Percentiles rank a stretch among this genome's conserved stretches.
These are phyloP conservation scores for Gossypium gossypioides DNA, from an alignment of 441 rosid genomes.

Conservation along the genomic window DNA sequence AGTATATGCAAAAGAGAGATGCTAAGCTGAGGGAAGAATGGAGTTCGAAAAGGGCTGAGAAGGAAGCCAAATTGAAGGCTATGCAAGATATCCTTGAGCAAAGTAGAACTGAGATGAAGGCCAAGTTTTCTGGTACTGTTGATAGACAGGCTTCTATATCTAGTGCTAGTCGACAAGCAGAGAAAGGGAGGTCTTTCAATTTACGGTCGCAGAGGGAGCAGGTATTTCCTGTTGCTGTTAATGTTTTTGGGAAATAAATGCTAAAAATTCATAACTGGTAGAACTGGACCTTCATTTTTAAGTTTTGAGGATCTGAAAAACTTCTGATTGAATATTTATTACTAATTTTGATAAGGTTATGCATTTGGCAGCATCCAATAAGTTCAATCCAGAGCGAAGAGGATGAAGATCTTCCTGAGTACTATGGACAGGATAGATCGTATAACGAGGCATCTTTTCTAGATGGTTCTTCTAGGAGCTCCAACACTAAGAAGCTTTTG, in stretches of 20 bases:
- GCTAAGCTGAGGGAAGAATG: slow-evolving; percentile 87
- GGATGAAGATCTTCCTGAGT: slow-evolving; percentile 53
- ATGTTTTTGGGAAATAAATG: slow-evolving; percentile 5
- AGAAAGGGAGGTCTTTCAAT: slow-evolving; percentile 59
- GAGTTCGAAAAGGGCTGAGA: slow-evolving; percentile 68
- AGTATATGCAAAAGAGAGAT: slow-evolving; percentile 83
- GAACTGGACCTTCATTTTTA: slow-evolving; percentile 15
- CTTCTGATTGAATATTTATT: slow-evolving; percentile 21
- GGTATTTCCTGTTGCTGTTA: slow-evolving; percentile 38
- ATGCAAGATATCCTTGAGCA: slow-evolving; percentile 83
- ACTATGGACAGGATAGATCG: slow-evolving; percentile 37
- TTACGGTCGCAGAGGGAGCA: slow-evolving; percentile 58
- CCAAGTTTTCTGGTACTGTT: slow-evolving; percentile 50
- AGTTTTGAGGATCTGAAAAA: slow-evolving; percentile 20
- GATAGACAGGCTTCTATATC: slow-evolving; percentile 39
- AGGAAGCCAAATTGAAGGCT: slow-evolving; percentile 83
- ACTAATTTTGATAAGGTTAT: slow-evolving; percentile 33
- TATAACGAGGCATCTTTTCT: slow-evolving; percentile 33
- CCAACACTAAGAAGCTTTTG: slow-evolving; percentile 50
- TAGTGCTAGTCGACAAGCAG: slow-evolving; percentile 47
- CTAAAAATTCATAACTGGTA: slow-evolving; percentile 14
- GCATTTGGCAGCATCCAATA: slow-evolving; percentile 54
- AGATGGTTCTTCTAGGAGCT: slow-evolving; percentile 41
- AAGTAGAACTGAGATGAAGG: slow-evolving; percentile 82
- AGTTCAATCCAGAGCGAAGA: slow-evolving; percentile 49